Conservation (phyloP, 106 monocot genomes). For the Acorus gramineus region DNA sequence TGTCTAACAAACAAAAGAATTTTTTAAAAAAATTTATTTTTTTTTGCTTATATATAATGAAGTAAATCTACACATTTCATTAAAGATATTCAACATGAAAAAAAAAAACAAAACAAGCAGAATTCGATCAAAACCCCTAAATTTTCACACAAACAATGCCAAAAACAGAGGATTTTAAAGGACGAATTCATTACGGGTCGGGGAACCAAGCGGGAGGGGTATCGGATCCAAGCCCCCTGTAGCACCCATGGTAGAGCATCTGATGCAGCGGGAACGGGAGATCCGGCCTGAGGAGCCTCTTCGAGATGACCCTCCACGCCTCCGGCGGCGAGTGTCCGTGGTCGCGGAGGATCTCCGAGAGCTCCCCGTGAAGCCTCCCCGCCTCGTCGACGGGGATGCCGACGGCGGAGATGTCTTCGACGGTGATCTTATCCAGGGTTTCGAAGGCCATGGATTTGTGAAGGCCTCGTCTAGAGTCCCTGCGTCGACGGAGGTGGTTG, state of each 20-base stretch:
- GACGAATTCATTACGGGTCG: conserved; percentile 19
- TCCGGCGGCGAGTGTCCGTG: conserved; percentile 32
- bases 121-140: too few relatives aligned
- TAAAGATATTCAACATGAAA: too few relatives aligned
- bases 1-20: too few relatives aligned
- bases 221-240: conserved; percentile 20
- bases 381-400: conserved; percentile 39
- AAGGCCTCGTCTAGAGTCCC: too few relatives aligned
- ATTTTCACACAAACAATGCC: too few relatives aligned
- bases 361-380: conserved; percentile 23
- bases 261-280: conserved; percentile 57
- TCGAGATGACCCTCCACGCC: conserved; percentile 39
- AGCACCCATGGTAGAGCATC: conserved; percentile 75
- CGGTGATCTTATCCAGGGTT: conserved; percentile 25
- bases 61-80: too few relatives aligned
- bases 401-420: conserved; percentile 34
- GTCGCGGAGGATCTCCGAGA: conserved; percentile 21
- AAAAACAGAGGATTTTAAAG: too few relatives aligned
- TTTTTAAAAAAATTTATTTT: too few relatives aligned
- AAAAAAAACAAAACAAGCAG: too few relatives aligned
- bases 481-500: too few relatives aligned
- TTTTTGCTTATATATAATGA: too few relatives aligned
- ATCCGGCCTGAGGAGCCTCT: conserved; percentile 26
- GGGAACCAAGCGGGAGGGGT: conserved; percentile 62
- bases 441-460: conserved; percentile 7